A percentile compares a stretch with the other conserved stretches of the same genome.
Conservation (phyloP, 139 green algal genomes). For the Diplosphaera chodatii region DNA sequence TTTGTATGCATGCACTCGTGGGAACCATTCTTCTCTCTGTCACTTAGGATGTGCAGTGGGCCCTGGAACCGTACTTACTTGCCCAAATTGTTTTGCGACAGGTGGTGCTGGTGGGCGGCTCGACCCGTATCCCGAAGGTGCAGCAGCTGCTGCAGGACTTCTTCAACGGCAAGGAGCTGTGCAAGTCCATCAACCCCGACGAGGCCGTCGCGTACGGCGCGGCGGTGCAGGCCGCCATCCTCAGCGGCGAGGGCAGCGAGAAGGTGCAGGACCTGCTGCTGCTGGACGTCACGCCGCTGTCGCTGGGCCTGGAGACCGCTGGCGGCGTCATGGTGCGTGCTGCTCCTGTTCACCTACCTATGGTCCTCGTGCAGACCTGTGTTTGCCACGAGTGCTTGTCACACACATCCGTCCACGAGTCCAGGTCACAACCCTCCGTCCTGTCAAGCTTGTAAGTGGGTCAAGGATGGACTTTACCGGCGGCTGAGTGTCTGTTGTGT, state of each 20-base stretch:
- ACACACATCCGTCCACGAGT: too few relatives aligned
- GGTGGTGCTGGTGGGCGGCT: constrained; percentile 91
- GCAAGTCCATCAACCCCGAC: constrained; percentile 99
- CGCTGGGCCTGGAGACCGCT: constrained; percentile 93
- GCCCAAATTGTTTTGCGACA: constrained; percentile 54
- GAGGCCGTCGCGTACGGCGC: constrained; percentile 98
- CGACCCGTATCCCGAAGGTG: constrained; percentile 97
- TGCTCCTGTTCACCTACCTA: background rate
- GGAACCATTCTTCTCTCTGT: background rate
- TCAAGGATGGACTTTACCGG: background rate
- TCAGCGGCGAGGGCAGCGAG: constrained; percentile 83
- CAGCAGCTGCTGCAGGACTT: constrained; percentile 96
- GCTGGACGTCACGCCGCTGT: constrained; percentile 94
- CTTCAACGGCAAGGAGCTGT: constrained; percentile 99
- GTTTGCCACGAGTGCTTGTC: too few relatives aligned
- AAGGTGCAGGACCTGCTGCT: constrained; percentile 98
- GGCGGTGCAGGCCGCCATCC: constrained; percentile 94
- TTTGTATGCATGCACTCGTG: too few relatives aligned
- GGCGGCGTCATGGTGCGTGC: constrained; percentile 66
- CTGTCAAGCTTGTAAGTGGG: too few relatives aligned
- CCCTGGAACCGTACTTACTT: too few relatives aligned
- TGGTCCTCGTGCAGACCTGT: too few relatives aligned
- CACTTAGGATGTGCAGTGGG: background rate
- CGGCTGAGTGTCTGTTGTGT: constrained; percentile 2
- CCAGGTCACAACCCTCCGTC: too few relatives aligned